These are phyloP conservation scores for Pseudozyma flocculosa DNA, from an alignment of 1,284 basidiomycete genomes.

Conservation along the genomic window DNA sequence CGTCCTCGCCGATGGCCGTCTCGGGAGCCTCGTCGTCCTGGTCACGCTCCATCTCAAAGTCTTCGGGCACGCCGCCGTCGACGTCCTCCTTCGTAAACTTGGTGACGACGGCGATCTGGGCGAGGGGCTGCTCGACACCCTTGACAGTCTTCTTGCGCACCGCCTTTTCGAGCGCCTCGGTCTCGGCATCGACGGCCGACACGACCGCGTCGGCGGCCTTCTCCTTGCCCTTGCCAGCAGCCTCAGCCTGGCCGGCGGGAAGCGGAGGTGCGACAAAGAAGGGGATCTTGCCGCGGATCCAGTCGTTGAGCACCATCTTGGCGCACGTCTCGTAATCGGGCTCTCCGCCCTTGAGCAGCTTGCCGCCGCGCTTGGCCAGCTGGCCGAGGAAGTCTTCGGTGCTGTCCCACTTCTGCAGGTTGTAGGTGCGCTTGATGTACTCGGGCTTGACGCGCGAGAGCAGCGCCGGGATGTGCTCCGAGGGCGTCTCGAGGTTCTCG, in stretches of 20 bases:
- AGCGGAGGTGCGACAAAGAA: constrained; percentile 73
- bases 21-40: constrained; percentile 35
- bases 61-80: constrained; percentile 48
- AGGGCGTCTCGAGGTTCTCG: constrained; percentile 88
- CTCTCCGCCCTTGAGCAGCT: constrained; percentile 89
- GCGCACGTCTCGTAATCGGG: constrained; percentile 89
- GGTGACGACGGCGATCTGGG: constrained; percentile 64
- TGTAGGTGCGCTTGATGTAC: constrained; percentile 88
- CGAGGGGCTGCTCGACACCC: constrained; percentile 65
- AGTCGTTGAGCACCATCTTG: constrained; percentile 93
- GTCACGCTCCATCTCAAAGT: constrained; percentile 54
- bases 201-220: constrained; percentile 10
- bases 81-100: constrained; percentile 62
- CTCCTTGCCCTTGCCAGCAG: constrained; percentile 31
- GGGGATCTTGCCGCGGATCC: constrained; percentile 93
- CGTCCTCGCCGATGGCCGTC: constrained; percentile 33
- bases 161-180: constrained; percentile 20
- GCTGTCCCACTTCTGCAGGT: constrained; percentile 62
- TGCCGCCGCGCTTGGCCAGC: constrained; percentile 86
- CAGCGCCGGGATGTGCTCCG: constrained; percentile 86
- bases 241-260: constrained; percentile 62
- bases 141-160: constrained; percentile 60
- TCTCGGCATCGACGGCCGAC: constrained; percentile 13
- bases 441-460: constrained; percentile 87
- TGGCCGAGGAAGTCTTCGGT: constrained; percentile 76